Percentiles rank a stretch among this genome's conserved stretches.
These are phyloP conservation scores for Torrubiella hemipterigena DNA, from an alignment of 2,329 filamentous ascomycete genomes.

Conservation along the genomic window DNA sequence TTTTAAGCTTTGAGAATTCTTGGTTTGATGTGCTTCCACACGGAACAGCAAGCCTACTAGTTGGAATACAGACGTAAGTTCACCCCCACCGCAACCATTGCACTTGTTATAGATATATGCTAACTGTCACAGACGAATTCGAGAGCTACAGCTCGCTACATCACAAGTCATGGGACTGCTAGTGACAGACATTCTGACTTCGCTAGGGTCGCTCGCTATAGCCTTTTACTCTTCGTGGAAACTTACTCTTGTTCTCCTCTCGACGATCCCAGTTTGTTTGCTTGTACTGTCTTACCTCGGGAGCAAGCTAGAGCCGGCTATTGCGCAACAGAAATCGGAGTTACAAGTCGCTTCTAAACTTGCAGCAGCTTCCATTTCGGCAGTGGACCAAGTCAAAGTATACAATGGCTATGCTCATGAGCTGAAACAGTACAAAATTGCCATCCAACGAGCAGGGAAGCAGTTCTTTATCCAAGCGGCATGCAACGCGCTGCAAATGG, in stretches of 20 bases:
- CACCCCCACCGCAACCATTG: not conserved
- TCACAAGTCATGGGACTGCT: slow-evolving; percentile 69
- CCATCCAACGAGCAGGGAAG: slow-evolving; percentile 44
- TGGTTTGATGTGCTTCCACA: slow-evolving; percentile 72
- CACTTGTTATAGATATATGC: not conserved
- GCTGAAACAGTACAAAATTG: slow-evolving; percentile 47
- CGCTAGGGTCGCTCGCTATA: slow-evolving; percentile 52
- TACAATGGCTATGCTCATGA: slow-evolving; percentile 69
- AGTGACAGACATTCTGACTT: slow-evolving; percentile 51
- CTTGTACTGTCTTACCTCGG: slow-evolving; percentile 48
- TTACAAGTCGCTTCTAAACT: slow-evolving; percentile 62
- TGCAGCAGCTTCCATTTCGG: slow-evolving; percentile 54
- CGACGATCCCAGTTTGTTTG: slow-evolving; percentile 57
- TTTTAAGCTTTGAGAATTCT: slow-evolving; percentile 61
- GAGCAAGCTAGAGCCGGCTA: slow-evolving; percentile 47
- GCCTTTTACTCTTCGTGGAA: slow-evolving; percentile 76
- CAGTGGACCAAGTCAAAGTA: slow-evolving; percentile 77
- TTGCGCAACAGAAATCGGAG: slow-evolving; percentile 56
- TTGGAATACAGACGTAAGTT: slow-evolving; percentile 60
- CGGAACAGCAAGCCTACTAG: slow-evolving; percentile 60
- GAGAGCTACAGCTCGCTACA: slow-evolving; percentile 68
- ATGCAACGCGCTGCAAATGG: slow-evolving; percentile 59
- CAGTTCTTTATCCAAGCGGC: slow-evolving; percentile 58
- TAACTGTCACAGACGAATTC: slow-evolving; percentile 51
- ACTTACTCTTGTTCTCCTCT: slow-evolving; percentile 67